Evolutionary conservation across 2,329 filamentous ascomycete genomes (phyloP), one percentile per base, ranked within the genome.

Genomic region (Teratosphaeria gauchensis): DNA sequence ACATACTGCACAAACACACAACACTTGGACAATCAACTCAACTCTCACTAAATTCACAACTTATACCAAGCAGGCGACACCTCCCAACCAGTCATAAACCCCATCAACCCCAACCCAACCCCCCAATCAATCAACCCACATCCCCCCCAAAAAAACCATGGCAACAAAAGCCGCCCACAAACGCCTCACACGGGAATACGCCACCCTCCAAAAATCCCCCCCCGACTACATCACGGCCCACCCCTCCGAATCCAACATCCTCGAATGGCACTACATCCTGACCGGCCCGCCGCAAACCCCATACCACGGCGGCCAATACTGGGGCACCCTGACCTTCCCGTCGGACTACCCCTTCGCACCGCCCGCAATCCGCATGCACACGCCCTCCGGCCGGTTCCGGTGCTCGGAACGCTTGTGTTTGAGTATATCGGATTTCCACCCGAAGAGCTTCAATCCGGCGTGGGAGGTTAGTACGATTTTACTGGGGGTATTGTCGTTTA

Each of bases 391-490:
- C 60, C 89, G 94, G 70, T 99, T 99, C 77, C 90, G 96, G 73
- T 90, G 92, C 1, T 94, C 88, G 1, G 92, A 90, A 14, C 84
- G 94, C 55, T 84, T 99, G 24, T 99, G 94, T 70, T 86, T 99
- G 54, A 95, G 89, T 71, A 99, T 99, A 69, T 92, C 87, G 68
- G 94, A 99, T 72, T 99, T 97, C 76, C 94, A 99, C 72, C 94
- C 94, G 3, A 95, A 95, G 74, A 92, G 88, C 31, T 99, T 97
- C 80, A 99, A 99, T 73, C 94, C 94, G 1, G 92, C 94, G 0
- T 99, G 94, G 94, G 92, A 96, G 71, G 94, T 99, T 7, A 92
- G 88, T 57, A 99, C 94, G 0, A 99, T 99, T 64, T 79, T 99
- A 16, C 95, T 95, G 58, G 94, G 94, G 9, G 82, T 99, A 31